These are phyloP conservation scores for Escovopsis weberi DNA, from an alignment of 2,329 filamentous ascomycete species.

Conservation along the genomic window DNA sequence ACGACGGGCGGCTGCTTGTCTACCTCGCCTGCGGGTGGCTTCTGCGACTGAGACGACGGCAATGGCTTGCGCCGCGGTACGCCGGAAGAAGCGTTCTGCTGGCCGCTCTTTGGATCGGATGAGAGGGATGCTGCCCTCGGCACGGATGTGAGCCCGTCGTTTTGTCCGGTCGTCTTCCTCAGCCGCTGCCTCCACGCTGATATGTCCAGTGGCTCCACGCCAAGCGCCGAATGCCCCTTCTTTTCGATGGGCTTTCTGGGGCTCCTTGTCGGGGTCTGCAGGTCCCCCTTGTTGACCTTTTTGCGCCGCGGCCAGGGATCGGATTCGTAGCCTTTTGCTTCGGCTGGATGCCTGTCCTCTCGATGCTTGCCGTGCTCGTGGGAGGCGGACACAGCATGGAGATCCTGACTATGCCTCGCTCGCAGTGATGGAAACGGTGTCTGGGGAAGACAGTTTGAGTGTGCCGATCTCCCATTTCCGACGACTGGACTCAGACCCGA, in stretches of 20 bases:
- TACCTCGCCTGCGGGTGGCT: background rate
- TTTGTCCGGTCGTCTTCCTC: background rate
- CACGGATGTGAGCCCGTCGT: background rate
- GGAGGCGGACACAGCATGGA: background rate
- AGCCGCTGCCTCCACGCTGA: constrained; percentile 4
- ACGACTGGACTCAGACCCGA: too few species aligned
- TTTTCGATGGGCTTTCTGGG: too few species aligned
- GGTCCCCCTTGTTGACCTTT: background rate
- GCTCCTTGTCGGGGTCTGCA: background rate
- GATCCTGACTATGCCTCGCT: background rate
- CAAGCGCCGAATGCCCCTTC: background rate
- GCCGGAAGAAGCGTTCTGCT: too few species aligned
- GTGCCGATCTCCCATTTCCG: too few species aligned
- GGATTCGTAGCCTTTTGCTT: background rate
- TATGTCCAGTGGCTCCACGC: background rate
- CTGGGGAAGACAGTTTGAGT: background rate
- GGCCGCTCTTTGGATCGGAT: background rate
- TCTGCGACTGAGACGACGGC: too few species aligned
- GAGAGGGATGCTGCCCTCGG: background rate
- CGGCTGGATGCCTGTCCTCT: background rate
- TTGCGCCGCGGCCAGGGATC: background rate
- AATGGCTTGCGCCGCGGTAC: too few species aligned
- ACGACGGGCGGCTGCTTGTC: background rate
- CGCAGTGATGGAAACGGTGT: background rate
- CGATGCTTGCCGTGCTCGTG: background rate